Evolutionary conservation across 202 grass and related monocot species (phyloP), one percentile per base, ranked within the genome.

Genomic region (Dendrocalamus latiflorus): DNA sequence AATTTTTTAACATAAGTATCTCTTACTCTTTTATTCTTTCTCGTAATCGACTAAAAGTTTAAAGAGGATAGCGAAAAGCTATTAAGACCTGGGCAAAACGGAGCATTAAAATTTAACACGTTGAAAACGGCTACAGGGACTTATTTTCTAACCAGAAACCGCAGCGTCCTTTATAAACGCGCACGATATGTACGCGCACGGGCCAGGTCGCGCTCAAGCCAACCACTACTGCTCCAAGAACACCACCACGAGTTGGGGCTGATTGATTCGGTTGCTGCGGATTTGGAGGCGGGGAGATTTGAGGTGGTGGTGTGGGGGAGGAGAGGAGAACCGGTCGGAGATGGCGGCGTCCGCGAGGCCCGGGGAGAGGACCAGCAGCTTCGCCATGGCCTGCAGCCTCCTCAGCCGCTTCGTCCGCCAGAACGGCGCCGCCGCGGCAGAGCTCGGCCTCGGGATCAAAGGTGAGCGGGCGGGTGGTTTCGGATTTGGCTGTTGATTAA

Each of bases 351-450:
- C 92, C 14, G 70, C 81, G 80, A 89, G 84, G 81, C 22, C 65
- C 0, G 93, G 89, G 69, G 94, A 93, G 79, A 97, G 78, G 73
- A 70, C 91, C 56, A 97, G 42, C 67, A 97, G 78, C 87, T 97
- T 97, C 85, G 84, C 91, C 74, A 26, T 91, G 86, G 89, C 91
- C 22, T 97, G 94, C 79, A 97, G 89, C 85, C 70, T 91, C 6
- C 78, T 97, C 76, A 94, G 94, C 66, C 89, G 84, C 77, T 89
- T 85, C 86, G 89, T 94, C 42, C 93, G 91, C 76, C 76, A 90
- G 86, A 97, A 97, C 82, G 88, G 90, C 77, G 74, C 74, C 25
- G 88, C 83, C 14, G 85, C 80, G 1, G 91, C 48, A 44, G 94
- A 92, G 53, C 77, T 94, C 78, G 86, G 86, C 37, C 86, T 97